phyloP scores from a whole-genome alignment of 2,329 filamentous ascomycete genomes.

The Neurospora crassa region DNA sequence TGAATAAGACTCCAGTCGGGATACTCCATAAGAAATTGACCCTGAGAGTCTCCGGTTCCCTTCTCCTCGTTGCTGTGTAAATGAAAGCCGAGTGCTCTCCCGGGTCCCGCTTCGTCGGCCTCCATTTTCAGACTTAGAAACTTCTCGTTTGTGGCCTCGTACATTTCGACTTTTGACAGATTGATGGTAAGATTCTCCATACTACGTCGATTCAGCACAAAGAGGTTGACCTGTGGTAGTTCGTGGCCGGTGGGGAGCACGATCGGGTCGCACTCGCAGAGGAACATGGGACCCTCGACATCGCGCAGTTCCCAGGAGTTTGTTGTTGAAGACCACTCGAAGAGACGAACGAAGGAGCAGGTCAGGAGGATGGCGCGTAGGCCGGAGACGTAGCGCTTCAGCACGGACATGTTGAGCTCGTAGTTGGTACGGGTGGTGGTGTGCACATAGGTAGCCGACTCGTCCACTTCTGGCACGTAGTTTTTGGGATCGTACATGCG shows the following conservation, averaged over 20 bases:
- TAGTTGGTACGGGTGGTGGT: slow-evolving; percentile 62
- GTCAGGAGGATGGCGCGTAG: slow-evolving; percentile 67
- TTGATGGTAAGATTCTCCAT: slow-evolving; percentile 62
- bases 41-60: slow-evolving; percentile 35
- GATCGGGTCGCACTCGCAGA: slow-evolving; percentile 55
- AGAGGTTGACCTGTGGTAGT: slow-evolving; percentile 45
- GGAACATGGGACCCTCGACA: slow-evolving; percentile 80
- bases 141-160: slow-evolving; percentile 48
- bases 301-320: slow-evolving; percentile 75
- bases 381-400: slow-evolving; percentile 64
- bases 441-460: slow-evolving; percentile 19
- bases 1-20: background rate
- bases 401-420: slow-evolving; percentile 77
- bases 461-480: background rate
- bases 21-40: slow-evolving; percentile 20
- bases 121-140: slow-evolving; percentile 41
- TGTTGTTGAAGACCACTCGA: slow-evolving; percentile 59
- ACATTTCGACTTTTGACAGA: slow-evolving; percentile 49
- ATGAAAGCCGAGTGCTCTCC: slow-evolving; percentile 12
- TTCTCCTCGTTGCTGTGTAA: slow-evolving; percentile 10
- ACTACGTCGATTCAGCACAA: slow-evolving; percentile 63
- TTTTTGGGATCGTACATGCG: background rate
- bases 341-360: slow-evolving; percentile 78
- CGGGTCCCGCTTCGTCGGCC: slow-evolving; percentile 17
- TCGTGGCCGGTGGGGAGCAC: slow-evolving; percentile 25